Base-by-base conservation (phyloP, 163 green algal genomes). In the Chlamydomonas reinhardtii region DNA sequence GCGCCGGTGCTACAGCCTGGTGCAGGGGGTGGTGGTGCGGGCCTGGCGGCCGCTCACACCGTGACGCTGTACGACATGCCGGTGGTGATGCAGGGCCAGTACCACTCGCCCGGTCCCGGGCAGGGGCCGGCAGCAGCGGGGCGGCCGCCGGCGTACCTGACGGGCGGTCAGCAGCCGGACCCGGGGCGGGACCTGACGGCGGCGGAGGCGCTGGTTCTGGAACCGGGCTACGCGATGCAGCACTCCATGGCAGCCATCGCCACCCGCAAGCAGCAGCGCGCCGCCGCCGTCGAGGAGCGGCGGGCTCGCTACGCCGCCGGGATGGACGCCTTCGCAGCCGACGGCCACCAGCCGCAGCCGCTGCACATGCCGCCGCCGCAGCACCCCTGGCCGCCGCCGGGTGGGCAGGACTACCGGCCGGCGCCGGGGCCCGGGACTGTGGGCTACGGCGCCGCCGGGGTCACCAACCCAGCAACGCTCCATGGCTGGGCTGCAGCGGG, bases 331-430 rank as follows among this genome's bases (percentile, higher is more conserved):
- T 79, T 79, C 56, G 35, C 56, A 0, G 34, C 79, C 17, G 17
- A 24, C 27, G 27, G 19, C 34, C 69, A 34, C 25, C 80, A 4
- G 35, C 69, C 73, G 69, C 70, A 35, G 56, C 78, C 78, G 32
- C 69, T 77, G 78, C 22, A 52, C 14, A 34, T 85, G 78, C 52
- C 78, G 78, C 78, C 68, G 34, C 66, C 68, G 32, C n/a, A 43
- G 52, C 61, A 78, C 69, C 52, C 61, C 16, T 14, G 14, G 31
- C 78, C 54, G 68, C n/a, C 43, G 52, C 27, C 4, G 20, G 76
- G 20, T 29, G 62, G 17, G 14, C 48, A 56, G 48, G 48, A 56
- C 9, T 56, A 19, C 48, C 48, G 48, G 48, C 48, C 14, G 14
- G 9, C 19, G 48, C 48, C 48, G 11, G 48, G 48, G 11, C 48